Evolutionary conservation across 192 early-diverging fungal genomes (phyloP), one percentile per base, ranked within the genome.

Genomic region (Backusella sp.): DNA sequence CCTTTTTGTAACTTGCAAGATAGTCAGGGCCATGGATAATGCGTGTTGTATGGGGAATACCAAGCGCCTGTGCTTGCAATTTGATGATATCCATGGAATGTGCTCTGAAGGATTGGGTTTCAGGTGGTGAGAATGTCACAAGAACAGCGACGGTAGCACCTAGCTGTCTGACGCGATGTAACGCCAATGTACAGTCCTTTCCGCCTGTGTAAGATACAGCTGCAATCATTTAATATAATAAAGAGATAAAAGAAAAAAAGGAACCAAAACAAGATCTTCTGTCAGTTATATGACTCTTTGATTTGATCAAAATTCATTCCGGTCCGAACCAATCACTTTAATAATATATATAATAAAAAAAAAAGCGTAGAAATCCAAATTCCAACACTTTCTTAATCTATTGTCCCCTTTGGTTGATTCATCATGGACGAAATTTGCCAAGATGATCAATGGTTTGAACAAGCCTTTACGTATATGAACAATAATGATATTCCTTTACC

Each of bases 151-250:
- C 79, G 6, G 82, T 73, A 3, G 72, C 76, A 17, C 76, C 78
- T 49, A 82, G 80, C 14, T 82, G 78, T 7, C 83, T 71, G 3
- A 82, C 75, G 26, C 81, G 35, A 44, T 85, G 82, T 39, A 89
- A 56, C 14, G 88, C 84, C 39, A 91, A 73, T 39, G 85, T 83
- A 42, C 84, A 89, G 76, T 91, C 90, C 80, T 91, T 91, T 30
- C 90, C 90, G 49, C 90, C 90, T 4, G 90, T 91, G 75, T 87
- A 91, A 36, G 84, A 86, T 21, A 90, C 71, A 12, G 86, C 89
- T 1, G 84, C 86, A 21, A 35, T 26, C 44, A 14, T 42, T 53
- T 46, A 53, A 19, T 15, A 6, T 14, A n/a, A 46, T 26, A 42
- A 69, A 37, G 68, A 41, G 19, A 69, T 14, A 6, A 23, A 72